phyloP scores from a whole-genome alignment of 306 rosid genomes.

The Adenanthera pavonina region DNA sequence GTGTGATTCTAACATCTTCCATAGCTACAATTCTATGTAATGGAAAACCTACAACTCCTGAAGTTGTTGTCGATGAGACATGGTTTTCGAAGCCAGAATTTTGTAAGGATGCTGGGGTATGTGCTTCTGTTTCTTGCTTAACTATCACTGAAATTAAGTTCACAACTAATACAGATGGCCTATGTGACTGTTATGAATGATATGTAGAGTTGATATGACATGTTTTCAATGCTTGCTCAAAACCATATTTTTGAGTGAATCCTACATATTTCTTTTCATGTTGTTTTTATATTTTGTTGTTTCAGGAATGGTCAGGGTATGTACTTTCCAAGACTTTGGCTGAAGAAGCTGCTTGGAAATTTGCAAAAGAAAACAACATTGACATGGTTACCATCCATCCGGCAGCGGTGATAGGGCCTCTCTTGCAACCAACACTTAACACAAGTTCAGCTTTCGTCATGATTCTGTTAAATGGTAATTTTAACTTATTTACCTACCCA shows the following conservation, averaged over 20 bases:
- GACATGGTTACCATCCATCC: neutral
- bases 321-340: neutral
- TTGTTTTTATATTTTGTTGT: neutral
- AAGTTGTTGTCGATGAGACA: neutral
- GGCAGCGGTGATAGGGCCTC: neutral
- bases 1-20: slow-evolving; percentile 45
- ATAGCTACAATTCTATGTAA: neutral
- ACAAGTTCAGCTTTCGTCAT: neutral
- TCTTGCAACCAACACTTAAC: neutral
- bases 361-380: neutral
- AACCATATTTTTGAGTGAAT: too few relatives aligned
- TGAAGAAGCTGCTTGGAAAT: slow-evolving; percentile 7
- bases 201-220: too few relatives aligned
- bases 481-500: neutral
- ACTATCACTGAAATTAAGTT: neutral
- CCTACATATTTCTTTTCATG: neutral
- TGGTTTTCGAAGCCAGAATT: slow-evolving; percentile 43
- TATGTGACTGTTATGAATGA: neutral
- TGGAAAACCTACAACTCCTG: neutral
- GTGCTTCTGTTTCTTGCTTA: neutral
- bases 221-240: too few relatives aligned
- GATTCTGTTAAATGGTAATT: neutral
- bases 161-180: too few relatives aligned
- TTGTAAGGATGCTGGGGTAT: slow-evolving; percentile 42
- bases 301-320: neutral